phyloP scores from a whole-genome alignment of 192 early-diverging fungal genomes.

The Martensiomyces pterosporus region DNA sequence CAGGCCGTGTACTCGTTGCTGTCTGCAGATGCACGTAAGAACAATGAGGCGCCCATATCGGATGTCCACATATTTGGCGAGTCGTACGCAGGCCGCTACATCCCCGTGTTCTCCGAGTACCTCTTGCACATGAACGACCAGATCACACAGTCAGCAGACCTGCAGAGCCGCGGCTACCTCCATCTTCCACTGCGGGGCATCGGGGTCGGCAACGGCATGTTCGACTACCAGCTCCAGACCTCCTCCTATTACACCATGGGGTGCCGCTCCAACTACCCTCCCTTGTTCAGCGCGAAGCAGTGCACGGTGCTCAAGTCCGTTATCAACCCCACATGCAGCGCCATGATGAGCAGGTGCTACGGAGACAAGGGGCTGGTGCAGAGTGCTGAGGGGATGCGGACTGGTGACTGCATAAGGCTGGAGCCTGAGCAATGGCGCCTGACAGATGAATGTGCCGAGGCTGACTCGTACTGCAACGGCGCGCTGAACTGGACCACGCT shows the following conservation, averaged over 20 bases:
- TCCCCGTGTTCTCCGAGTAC: constrained; percentile 48
- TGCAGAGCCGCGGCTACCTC: constrained; percentile 21
- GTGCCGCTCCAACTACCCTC: constrained; percentile 42
- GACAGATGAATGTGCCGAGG: constrained; percentile 10
- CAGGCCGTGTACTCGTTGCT: constrained; percentile 38
- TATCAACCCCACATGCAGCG: constrained; percentile 47
- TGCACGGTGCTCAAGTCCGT: constrained; percentile 39
- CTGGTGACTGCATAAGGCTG: constrained; percentile 7
- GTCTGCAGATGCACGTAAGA: constrained; percentile 1
- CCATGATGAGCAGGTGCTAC: constrained; percentile 54
- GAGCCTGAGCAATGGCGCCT: constrained; percentile 20
- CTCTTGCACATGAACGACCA: constrained; percentile 36
- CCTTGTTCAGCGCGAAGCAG: constrained; percentile 14
- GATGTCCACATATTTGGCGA: constrained; percentile 53
- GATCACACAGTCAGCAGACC: constrained; percentile 6
- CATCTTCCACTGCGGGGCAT: constrained; percentile 43
- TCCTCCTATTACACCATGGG: constrained; percentile 38
- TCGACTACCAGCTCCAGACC: constrained; percentile 40
- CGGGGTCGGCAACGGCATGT: constrained; percentile 56
- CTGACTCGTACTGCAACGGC: constrained; percentile 42
- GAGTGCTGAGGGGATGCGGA: constrained; percentile 23
- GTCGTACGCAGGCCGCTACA: constrained; percentile 55
- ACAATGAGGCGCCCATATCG: constrained; percentile 8
- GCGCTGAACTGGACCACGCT: constrained; percentile 49
- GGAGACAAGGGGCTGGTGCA: constrained; percentile 3